phyloP scores from a whole-genome alignment of 2,329 filamentous ascomycete species.

The Coccinonectria pachysandricola region DNA sequence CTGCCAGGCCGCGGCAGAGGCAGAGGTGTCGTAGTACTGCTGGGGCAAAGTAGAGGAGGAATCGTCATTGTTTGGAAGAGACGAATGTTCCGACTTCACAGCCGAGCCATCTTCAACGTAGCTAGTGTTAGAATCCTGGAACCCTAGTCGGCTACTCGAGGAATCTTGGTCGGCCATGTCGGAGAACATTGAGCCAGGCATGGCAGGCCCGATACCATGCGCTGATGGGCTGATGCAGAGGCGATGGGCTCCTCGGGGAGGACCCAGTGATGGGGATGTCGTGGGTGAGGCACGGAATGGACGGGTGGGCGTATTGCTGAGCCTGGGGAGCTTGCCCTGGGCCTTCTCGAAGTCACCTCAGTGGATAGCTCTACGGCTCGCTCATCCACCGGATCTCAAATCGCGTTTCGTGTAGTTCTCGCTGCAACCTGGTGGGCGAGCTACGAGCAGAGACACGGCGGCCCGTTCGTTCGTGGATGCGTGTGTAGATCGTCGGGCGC shows the following conservation, averaged over 20 bases:
- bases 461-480: too few species aligned
- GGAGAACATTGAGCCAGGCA: slow-evolving; percentile 19
- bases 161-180: slow-evolving; percentile 32
- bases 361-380: too few species aligned
- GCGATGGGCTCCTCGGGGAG: slow-evolving; percentile 10
- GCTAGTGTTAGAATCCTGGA: slow-evolving; percentile 31
- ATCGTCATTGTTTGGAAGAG: slow-evolving; percentile 20
- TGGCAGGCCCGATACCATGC: slow-evolving; percentile 19
- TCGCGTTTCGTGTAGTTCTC: too few species aligned
- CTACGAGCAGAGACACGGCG: too few species aligned
- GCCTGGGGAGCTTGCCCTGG: too few species aligned
- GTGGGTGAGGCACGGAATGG: slow-evolving; percentile 5
- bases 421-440: too few species aligned
- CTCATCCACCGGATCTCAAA: too few species aligned
- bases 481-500: too few species aligned
- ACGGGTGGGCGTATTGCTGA: slow-evolving; percentile 7
- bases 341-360: too few species aligned
- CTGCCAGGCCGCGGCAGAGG: slow-evolving; percentile 36
- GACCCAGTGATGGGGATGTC: slow-evolving; percentile 12
- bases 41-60: slow-evolving; percentile 17
- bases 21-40: slow-evolving; percentile 22
- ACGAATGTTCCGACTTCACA: slow-evolving; percentile 23
- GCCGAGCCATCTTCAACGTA: slow-evolving; percentile 26
- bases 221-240: slow-evolving; percentile 17
- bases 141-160: slow-evolving; percentile 31